Conservation (phyloP, 352 stramenopile species). For the Globisporangium camurandrum region DNA sequence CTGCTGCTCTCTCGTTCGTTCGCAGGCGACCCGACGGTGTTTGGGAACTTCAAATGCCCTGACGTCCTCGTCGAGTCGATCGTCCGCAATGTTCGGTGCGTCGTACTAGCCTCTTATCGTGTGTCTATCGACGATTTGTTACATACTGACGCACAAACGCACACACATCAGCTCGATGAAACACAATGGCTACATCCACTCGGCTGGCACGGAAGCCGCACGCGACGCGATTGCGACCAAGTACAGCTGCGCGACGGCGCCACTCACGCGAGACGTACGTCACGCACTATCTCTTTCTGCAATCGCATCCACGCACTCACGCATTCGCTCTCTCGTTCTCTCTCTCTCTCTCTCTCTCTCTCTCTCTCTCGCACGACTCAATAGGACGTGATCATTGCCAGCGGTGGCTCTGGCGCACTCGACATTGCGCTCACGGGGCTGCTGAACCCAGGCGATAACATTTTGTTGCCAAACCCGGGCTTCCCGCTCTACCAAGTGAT, state of each 20-base stretch:
- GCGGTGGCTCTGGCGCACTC: constrained; percentile 90
- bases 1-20: constrained; percentile 4
- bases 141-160: too few relatives aligned
- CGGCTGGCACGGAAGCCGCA: constrained; percentile 77
- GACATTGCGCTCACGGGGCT: constrained; percentile 90
- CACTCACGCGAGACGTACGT: constrained; percentile 70
- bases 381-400: constrained; percentile 91
- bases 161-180: constrained; percentile 78
- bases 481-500: constrained; percentile 96
- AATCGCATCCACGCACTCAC: background rate
- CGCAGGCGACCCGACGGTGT: constrained; percentile 88
- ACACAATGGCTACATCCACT: constrained; percentile 92
- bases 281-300: background rate
- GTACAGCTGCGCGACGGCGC: constrained; percentile 48
- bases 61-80: constrained; percentile 79
- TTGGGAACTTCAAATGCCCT: constrained; percentile 89
- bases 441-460: constrained; percentile 84
- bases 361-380: background rate
- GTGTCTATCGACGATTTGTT: background rate
- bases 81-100: constrained; percentile 48
- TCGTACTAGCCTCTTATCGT: too few relatives aligned
- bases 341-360: background rate
- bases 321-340: background rate
- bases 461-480: constrained; percentile 90
- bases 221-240: constrained; percentile 84